Percentiles rank a stretch among this genome's conserved stretches.
Evolutionary conservation across 345 rosid genomes (phyloP).

Genomic region (Eucalyptus erythrocorys): DNA sequence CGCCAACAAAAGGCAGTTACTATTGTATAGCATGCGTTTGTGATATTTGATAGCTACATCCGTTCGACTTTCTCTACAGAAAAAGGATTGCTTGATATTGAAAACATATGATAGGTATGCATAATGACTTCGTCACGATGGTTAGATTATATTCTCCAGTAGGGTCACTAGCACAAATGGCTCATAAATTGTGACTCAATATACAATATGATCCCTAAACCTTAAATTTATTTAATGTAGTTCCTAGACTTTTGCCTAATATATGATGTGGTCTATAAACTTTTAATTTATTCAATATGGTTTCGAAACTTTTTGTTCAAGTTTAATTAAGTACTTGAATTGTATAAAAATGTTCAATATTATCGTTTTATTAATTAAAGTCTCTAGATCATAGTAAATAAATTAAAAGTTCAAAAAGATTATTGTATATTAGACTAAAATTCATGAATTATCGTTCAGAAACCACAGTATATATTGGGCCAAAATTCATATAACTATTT

Average conservation of each 20-base stretch:
- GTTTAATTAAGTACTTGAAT: too few species aligned
- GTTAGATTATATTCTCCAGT: not conserved
- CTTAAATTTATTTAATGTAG: too few species aligned
- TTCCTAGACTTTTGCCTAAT: not conserved
- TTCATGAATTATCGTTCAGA: accelerated
- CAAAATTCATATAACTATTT: not conserved
- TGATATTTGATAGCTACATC: not conserved
- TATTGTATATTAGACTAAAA: not conserved
- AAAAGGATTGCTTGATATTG: not conserved
- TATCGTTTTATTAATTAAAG: too few species aligned
- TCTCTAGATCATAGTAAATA: too few species aligned
- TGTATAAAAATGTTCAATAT: too few species aligned
- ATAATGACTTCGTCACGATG: not conserved
- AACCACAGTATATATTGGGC: accelerated
- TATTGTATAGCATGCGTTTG: not conserved
- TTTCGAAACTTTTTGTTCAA: accelerated
- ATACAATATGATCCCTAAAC: accelerated
- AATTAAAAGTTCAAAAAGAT: too few species aligned
- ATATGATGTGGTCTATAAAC: accelerated
- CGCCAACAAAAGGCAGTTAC: not conserved
- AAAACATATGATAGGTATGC: not conserved
- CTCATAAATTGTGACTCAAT: not conserved
- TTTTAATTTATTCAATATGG: not conserved
- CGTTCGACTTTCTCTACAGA: not conserved
- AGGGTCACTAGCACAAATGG: accelerated